phyloP scores from a whole-genome alignment of 148 eudicot species.

The Rhododendron mucronatum region DNA sequence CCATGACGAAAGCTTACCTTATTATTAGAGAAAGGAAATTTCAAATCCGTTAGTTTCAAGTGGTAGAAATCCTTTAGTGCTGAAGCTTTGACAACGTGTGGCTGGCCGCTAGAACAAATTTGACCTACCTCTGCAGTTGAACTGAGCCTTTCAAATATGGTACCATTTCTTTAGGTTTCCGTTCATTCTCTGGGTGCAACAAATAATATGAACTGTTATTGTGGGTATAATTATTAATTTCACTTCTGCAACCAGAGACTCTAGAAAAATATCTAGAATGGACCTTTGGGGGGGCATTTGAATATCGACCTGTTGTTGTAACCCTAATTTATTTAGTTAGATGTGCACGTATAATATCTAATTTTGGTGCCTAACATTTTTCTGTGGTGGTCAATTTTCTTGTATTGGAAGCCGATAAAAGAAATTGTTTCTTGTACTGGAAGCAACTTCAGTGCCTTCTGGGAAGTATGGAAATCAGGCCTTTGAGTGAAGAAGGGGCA shows the following conservation, averaged over 20 bases:
- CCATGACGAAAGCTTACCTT: too few relatives aligned
- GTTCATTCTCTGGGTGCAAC: background rate
- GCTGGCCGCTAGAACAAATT: background rate
- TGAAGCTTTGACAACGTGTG: background rate
- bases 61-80: background rate
- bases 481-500: background rate
- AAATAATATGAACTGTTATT: background rate
- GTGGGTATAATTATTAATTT: background rate
- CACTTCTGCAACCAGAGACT: background rate
- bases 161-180: background rate
- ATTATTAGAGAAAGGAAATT: too few relatives aligned
- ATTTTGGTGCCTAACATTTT: background rate
- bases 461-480: background rate
- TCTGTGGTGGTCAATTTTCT: background rate
- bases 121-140: background rate
- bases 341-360: background rate
- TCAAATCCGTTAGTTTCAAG: background rate
- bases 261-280: background rate
- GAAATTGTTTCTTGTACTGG: background rate
- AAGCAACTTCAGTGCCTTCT: background rate
- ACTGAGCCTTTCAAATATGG: background rate
- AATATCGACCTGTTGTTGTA: background rate
- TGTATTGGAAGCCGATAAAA: background rate
- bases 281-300: background rate
- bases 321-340: background rate